phyloP scores from a whole-genome alignment of 345 rosid genomes.

The Euphorbia lathyris region DNA sequence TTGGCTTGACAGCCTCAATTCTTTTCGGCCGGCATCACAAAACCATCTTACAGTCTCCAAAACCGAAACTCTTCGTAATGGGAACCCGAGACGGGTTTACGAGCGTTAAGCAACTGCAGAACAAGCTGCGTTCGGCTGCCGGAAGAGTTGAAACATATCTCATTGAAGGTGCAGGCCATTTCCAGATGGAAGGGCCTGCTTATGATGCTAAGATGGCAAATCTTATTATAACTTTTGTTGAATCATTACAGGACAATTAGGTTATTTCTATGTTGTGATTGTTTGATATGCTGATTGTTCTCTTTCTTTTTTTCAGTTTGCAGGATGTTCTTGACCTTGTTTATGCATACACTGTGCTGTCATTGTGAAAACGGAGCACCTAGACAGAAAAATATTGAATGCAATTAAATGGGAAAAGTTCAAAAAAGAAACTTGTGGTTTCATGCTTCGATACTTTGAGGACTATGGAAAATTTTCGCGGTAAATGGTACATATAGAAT shows the following conservation, averaged over 20 bases:
- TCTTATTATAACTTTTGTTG: constrained; percentile 52
- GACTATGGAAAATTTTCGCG: too few relatives aligned
- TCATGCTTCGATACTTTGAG: too few relatives aligned
- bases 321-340: constrained; percentile 21
- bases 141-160: constrained; percentile 70
- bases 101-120: constrained; percentile 74
- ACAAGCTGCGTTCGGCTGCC: constrained; percentile 63
- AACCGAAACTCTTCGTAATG: constrained; percentile 91
- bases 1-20: constrained; percentile 73
- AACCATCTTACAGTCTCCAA: constrained; percentile 60
- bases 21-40: constrained; percentile 90
- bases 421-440: too few relatives aligned
- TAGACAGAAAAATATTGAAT: background rate
- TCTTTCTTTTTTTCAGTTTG: constrained; percentile 13
- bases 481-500: too few relatives aligned
- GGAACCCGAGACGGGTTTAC: constrained; percentile 94
- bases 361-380: background rate
- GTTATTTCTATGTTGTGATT: background rate
- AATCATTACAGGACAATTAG: constrained; percentile 40
- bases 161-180: constrained; percentile 85
- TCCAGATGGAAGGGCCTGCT: constrained; percentile 91
- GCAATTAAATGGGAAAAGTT: background rate
- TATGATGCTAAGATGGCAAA: constrained; percentile 78
- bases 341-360: constrained; percentile 2
- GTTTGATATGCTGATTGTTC: constrained; percentile 18